Evolutionary conservation across 148 eudicot species (phyloP).

Genomic region (Rheum nobile): DNA sequence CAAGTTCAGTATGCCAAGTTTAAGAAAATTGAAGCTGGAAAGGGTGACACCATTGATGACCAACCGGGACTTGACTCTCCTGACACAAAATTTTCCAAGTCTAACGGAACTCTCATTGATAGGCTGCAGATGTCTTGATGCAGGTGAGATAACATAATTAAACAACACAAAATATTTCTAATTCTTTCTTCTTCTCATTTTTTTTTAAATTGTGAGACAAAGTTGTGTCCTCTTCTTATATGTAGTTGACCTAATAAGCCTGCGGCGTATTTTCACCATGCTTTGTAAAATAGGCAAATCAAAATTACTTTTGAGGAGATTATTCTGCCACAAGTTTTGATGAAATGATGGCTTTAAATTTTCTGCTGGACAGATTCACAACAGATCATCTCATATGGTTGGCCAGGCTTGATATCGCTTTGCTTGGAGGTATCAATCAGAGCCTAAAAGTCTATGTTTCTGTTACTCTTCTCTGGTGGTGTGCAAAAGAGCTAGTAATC

Average conservation of each 20-base stretch:
- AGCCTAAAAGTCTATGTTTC: neutral
- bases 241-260: neutral
- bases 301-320: too few relatives aligned
- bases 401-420: conserved; percentile 75
- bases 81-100: conserved; percentile 46
- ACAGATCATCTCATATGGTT: conserved; percentile 64
- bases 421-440: conserved; percentile 57
- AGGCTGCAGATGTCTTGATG: conserved; percentile 60
- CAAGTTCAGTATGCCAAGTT: conserved; percentile 33
- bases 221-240: neutral
- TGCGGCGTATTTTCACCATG: neutral
- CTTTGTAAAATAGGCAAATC: too few relatives aligned
- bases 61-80: conserved; percentile 44
- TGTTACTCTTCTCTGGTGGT: neutral
- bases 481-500: neutral
- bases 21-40: conserved; percentile 72
- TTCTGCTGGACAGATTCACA: conserved; percentile 43
- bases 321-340: neutral
- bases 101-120: conserved; percentile 51
- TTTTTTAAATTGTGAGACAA: neutral
- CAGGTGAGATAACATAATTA: conserved; percentile 28
- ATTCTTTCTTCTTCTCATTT: neutral
- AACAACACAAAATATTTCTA: neutral
- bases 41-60: conserved; percentile 89
- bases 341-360: neutral